A percentile compares a stretch with the other conserved stretches of the same genome.
These are phyloP conservation scores for Picea abies DNA, from an alignment of 83 land plant genomes.

Conservation along the genomic window DNA sequence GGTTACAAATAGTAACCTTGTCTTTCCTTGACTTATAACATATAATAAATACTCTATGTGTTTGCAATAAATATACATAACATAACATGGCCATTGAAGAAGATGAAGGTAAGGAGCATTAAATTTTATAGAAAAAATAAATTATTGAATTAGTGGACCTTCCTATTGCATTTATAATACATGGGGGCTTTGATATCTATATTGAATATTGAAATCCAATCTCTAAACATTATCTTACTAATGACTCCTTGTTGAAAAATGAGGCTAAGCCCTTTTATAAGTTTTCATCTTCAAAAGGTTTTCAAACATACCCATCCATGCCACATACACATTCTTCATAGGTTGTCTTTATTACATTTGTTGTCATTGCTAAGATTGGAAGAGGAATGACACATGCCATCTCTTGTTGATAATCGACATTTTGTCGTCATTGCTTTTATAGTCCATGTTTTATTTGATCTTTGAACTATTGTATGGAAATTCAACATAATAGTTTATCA, in stretches of 20 bases:
- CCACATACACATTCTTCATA: constrained; percentile 50
- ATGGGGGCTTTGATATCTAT: no score
- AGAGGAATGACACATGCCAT: constrained; percentile 20
- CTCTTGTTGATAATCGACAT: background rate
- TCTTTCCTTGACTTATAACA: no score
- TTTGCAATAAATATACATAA: no score
- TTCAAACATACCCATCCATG: constrained; percentile 59
- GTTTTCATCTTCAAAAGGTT: constrained; percentile 58
- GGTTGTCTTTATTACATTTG: constrained; percentile 61
- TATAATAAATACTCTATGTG: no score
- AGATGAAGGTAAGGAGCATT: no score
- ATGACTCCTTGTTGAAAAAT: constrained; percentile 11
- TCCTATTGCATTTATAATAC: no score
- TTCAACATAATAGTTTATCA: background rate
- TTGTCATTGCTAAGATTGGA: constrained; percentile 63
- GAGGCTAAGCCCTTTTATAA: constrained; percentile 44
- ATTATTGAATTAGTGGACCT: no score
- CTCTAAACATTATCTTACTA: background rate
- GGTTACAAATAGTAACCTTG: no score
- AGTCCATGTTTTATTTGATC: constrained; percentile 7
- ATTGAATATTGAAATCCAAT: no score
- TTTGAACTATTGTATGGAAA: background rate
- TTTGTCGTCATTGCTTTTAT: constrained; percentile 2
- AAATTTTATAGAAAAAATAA: no score
- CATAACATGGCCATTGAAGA: no score